Evolutionary conservation across 495 filamentous ascomycete genomes (phyloP), one percentile per base, ranked within the genome.

Genomic region (Cladorrhinum samala): DNA sequence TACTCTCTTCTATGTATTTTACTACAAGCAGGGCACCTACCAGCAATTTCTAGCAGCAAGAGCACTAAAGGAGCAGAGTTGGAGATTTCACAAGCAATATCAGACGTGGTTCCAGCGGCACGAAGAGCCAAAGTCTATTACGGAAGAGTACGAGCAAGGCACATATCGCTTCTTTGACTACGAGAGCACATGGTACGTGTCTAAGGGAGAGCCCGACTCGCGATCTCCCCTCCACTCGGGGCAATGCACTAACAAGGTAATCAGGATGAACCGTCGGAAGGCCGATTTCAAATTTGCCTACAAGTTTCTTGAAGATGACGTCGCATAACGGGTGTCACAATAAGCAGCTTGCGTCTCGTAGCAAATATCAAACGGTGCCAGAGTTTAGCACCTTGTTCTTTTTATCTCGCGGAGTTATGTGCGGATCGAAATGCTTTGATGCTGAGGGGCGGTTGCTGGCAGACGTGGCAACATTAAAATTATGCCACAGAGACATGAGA

Each of bases 111-210:
- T 98, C 57, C 93, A 98, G 69, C 79, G 93, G 38, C 93, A 98
- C 60, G 93, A 98, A 64, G 93, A 98, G 74, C 93, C 93, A 17
- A 97, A 98, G 74, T 88, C 82, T 41, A 98, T 98, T 63, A 97
- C 93, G 0, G 94, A 98, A 65, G 93, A 98, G 67, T 97, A 87
- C 56, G 93, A 98, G 74, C 92, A 98, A 70, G 93, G 93, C 21
- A 97, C 93, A 4, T 98, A 98, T 72, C 83, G 93, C 41, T 98
- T 98, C 74, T 98, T 98, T 72, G 93, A 98, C 69, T 98, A 97
- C 63, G 93, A 98, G 77, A 96, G 92, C 69, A 98, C 93, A 61
- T 98, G 93, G 93, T 98, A 70, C 70, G 88, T 80, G 23, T 44
- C n/a, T n/a, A n/a, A n/a, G n/a, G n/a, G n/a, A n/a, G n/a, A n/a